A percentile compares a stretch with the other conserved stretches of the same genome.
These are phyloP conservation scores for Candida golubevii DNA, from an alignment of 805 yeast species.

Conservation along the genomic window DNA sequence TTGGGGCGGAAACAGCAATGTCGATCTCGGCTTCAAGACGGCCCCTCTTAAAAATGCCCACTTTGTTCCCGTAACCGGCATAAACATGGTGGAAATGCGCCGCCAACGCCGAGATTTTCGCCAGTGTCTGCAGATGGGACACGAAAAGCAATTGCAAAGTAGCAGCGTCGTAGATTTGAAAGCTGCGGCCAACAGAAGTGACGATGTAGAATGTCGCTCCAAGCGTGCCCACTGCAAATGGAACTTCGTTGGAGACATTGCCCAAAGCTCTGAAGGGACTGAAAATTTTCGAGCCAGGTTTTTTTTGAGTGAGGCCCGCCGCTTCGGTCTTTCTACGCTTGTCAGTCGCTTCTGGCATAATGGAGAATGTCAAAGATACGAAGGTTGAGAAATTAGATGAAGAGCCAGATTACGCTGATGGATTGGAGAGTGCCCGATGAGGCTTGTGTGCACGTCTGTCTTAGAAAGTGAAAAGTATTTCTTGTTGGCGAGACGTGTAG, in stretches of 20 bases:
- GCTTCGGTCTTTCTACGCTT: constrained; percentile 30
- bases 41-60: constrained; percentile 85
- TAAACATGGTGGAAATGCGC: constrained; percentile 83
- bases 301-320: neutral
- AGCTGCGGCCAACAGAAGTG: constrained; percentile 83
- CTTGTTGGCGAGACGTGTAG: too few relatives aligned
- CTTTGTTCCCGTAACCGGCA: constrained; percentile 65
- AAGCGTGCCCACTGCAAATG: constrained; percentile 83
- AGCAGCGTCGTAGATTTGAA: constrained; percentile 91
- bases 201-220: constrained; percentile 86
- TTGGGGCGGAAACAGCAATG: constrained; percentile 13
- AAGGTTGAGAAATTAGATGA: too few relatives aligned
- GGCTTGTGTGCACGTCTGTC: too few relatives aligned
- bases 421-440: too few relatives aligned
- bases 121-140: constrained; percentile 70
- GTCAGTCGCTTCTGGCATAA: constrained; percentile 17
- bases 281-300: constrained; percentile 46
- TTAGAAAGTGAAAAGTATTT: too few relatives aligned
- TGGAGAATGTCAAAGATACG: neutral
- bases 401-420: too few relatives aligned
- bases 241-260: constrained; percentile 78
- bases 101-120: constrained; percentile 63
- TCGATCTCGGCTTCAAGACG: constrained; percentile 40
- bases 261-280: constrained; percentile 87
- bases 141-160: constrained; percentile 82